These are phyloP conservation scores for Metschnikowia koreensis DNA, from an alignment of 805 yeast genomes.

Conservation along the genomic window DNA sequence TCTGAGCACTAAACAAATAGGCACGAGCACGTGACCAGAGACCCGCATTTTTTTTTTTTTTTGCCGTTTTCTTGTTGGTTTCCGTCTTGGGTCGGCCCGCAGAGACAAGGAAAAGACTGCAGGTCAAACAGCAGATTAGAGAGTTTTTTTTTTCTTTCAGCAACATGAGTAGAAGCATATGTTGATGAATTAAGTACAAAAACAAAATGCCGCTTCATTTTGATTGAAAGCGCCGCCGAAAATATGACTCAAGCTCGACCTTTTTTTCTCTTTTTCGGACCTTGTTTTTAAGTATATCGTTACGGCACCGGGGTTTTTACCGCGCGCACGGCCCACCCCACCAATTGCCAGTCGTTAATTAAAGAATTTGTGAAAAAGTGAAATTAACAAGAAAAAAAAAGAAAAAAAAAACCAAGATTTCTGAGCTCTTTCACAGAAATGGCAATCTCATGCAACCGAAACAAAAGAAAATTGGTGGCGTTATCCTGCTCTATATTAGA, in stretches of 20 bases:
- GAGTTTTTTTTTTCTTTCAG: background rate
- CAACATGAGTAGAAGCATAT: too few species aligned
- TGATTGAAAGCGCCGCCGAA: too few species aligned
- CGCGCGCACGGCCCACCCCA: background rate
- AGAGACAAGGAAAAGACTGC: background rate
- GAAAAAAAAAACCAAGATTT: background rate
- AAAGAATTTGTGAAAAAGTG: too few species aligned
- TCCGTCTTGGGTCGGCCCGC: background rate
- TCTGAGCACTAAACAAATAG: background rate
- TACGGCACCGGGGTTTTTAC: background rate
- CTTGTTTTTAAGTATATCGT: background rate
- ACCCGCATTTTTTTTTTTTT: background rate
- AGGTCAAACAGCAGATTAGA: background rate
- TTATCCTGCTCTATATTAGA: background rate
- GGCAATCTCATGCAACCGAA: too few species aligned
- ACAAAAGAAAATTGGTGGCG: background rate
- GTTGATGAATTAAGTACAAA: too few species aligned
- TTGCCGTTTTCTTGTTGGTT: background rate
- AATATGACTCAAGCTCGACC: too few species aligned
- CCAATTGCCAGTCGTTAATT: background rate
- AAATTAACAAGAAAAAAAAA: too few species aligned
- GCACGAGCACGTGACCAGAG: background rate
- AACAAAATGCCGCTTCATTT: too few species aligned
- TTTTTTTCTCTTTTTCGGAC: too few species aligned
- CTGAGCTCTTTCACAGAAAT: background rate